Conservation (phyloP, 1,284 basidiomycete species). For the Phaffia rhodozyma region DNA sequence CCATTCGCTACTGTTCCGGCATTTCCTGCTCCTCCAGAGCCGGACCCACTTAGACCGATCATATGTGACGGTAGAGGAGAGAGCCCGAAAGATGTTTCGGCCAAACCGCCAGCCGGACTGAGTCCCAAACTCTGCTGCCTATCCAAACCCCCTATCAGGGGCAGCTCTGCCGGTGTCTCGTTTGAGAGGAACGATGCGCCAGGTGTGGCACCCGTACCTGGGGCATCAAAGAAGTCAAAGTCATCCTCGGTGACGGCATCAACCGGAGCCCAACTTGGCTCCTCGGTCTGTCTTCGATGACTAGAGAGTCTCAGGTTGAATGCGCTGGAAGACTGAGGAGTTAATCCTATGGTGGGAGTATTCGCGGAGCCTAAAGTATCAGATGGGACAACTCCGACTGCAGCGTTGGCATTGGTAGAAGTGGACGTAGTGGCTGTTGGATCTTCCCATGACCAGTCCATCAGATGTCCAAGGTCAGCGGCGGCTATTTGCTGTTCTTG, state of each 20-base stretch:
- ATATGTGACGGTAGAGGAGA: not conserved
- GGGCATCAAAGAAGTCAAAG: slow-evolving; percentile 13
- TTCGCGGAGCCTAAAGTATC: not conserved
- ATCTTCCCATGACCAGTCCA: slow-evolving; percentile 14
- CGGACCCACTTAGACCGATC: no score
- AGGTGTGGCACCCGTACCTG: not conserved
- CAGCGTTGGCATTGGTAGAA: no score
- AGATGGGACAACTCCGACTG: not conserved
- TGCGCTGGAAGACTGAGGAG: no score
- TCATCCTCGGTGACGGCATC: slow-evolving; percentile 11
- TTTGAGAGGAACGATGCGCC: not conserved
- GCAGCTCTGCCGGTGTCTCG: not conserved
- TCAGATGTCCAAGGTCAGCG: not conserved
- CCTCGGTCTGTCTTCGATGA: not conserved
- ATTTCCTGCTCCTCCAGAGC: no score
- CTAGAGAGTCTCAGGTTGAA: not conserved
- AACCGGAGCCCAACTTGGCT: slow-evolving; percentile 3
- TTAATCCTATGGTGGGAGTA: not conserved
- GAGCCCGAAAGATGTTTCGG: not conserved
- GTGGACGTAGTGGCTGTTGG: not conserved
- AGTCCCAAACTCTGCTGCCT: no score
- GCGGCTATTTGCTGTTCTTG: not conserved
- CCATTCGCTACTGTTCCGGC: no score
- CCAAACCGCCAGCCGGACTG: not conserved
- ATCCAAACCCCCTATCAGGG: not conserved